These are phyloP conservation scores for Fragaria iinumae DNA, from an alignment of 306 rosid genomes.

Conservation along the genomic window DNA sequence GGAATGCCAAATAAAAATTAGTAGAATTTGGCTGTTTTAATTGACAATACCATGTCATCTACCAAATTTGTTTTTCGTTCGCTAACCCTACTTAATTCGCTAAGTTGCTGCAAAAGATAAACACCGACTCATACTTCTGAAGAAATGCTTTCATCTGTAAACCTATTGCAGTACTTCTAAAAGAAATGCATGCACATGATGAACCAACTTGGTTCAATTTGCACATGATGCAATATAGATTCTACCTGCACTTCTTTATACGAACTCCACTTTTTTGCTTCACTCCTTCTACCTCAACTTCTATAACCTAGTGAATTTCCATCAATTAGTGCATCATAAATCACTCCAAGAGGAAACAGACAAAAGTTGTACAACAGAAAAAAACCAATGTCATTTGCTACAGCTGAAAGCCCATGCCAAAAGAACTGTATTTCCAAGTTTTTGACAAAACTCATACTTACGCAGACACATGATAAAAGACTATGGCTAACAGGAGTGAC, in stretches of 20 bases:
- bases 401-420: not conserved
- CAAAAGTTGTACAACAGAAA: not conserved
- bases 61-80: too few relatives aligned
- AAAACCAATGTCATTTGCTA: not conserved
- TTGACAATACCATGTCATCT: too few relatives aligned
- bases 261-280: constrained; percentile 91
- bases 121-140: not conserved
- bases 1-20: not conserved
- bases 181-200: not conserved
- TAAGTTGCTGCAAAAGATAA: too few relatives aligned
- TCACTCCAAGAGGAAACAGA: constrained; percentile 9
- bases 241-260: constrained; percentile 91
- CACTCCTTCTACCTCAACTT: constrained; percentile 84
- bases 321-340: constrained; percentile 21
- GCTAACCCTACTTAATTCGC: too few relatives aligned
- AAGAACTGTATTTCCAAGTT: not conserved
- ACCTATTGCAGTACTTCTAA: not conserved
- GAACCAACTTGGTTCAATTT: not conserved
- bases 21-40: too few relatives aligned
- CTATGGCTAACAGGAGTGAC: not conserved
- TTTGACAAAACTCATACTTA: not conserved
- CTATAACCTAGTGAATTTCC: constrained; percentile 52
- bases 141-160: not conserved
- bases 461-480: not conserved
- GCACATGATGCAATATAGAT: constrained; percentile 13